A percentile compares a stretch with the other conserved stretches of the same genome.
Conservation (phyloP, 129 eudicot species). For the Helichrysum umbraculigerum region DNA sequence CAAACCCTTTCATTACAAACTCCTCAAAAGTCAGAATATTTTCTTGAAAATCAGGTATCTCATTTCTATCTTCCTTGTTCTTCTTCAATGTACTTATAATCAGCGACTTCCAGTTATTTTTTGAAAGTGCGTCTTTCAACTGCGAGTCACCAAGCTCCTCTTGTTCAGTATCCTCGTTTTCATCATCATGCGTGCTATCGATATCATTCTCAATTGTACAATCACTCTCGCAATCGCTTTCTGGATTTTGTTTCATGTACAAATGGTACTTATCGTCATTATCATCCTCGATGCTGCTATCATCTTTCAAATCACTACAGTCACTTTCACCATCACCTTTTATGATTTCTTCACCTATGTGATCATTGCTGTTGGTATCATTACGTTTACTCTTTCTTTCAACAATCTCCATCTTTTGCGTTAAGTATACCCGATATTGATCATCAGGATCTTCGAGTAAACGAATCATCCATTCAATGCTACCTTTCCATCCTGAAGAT, state of each 20-base stretch:
- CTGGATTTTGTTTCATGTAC: neutral
- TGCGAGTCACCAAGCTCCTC: neutral
- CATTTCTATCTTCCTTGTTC: slow-evolving; percentile 6
- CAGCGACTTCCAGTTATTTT: slow-evolving; percentile 12
- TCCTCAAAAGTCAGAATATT: slow-evolving; percentile 42
- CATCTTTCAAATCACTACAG: neutral
- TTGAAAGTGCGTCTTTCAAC: slow-evolving; percentile 12
- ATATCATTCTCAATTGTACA: neutral
- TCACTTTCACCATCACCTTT: slow-evolving; percentile 2
- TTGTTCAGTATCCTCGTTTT: neutral
- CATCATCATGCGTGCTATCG: slow-evolving; percentile 1
- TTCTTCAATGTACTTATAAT: slow-evolving; percentile 4
- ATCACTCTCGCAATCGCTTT: neutral
- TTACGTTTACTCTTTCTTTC: neutral
- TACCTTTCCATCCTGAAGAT: slow-evolving; percentile 39
- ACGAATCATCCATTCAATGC: slow-evolving; percentile 26
- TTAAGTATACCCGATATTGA: slow-evolving; percentile 25
- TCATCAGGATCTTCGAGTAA: slow-evolving; percentile 48
- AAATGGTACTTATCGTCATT: neutral
- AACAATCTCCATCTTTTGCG: neutral
- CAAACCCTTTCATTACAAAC: slow-evolving; percentile 34
- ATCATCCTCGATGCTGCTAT: neutral
- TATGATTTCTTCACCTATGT: neutral
- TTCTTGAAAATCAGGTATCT: neutral
- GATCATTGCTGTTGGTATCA: neutral